Base-by-base conservation (phyloP, 179 eudicot genomes). In the Amaranthus tricolor region DNA sequence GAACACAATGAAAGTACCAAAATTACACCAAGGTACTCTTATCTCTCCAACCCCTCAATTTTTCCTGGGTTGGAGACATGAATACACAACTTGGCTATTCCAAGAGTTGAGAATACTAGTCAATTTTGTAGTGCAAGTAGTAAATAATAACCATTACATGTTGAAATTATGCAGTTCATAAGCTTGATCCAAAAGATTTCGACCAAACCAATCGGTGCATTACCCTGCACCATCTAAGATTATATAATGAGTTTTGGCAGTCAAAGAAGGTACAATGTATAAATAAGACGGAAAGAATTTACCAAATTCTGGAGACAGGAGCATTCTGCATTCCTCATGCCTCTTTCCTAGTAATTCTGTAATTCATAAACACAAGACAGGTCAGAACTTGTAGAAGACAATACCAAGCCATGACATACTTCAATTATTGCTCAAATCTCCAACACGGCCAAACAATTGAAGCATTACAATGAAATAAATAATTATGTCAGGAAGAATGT, bases 341-440 rank as follows among this genome's bases (percentile, higher is more conserved):
- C 81, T 90, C 95, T 76, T 90, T 90, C 79, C 89, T 80, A 24
- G 95, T 90, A 79, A 90, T 83, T 88, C 95, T 90, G 87, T 54
- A 31, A 73, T 70, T 57, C 31, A 48, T 68, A 24, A 13, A 74
- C 31, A 48, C 16, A 19, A 50, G 48, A 21, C 56, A 72, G 65
- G 44, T 31, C 14, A 50, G 54, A 11, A 44, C 17, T 13, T 14
- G 2, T 66, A 45, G 44, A 51, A 65, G 70, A 64, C 47, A 19
- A 21, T 2, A 50, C 57, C 40, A 54, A 51, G 54, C 14, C 45
- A n/a, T 20, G 12, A 53, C 17, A 65, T 56, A 48, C 45, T 21
- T 65, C 31, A 11, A 54, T 55, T 6, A 54, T 55, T 2, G 7
- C 12, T 17, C 51, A 52, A 10, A 55, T 8, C 47, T 11, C 19